Evolutionary conservation across 2,329 filamentous ascomycete species (phyloP), one percentile per base, ranked within the genome.

Genomic region (Nakataea oryzae): DNA sequence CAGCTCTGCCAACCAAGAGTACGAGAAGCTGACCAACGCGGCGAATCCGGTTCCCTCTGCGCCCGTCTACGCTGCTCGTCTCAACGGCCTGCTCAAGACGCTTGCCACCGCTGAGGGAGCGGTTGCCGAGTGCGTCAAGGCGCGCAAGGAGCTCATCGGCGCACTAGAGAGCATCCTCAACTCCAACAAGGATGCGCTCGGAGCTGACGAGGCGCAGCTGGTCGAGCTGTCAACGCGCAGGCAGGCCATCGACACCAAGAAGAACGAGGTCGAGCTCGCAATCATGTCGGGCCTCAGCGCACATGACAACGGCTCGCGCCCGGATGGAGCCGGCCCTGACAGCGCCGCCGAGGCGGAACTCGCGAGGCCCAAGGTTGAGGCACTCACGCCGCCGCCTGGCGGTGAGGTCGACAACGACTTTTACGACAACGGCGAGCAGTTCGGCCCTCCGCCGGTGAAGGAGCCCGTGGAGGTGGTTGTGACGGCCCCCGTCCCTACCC

Each of bases 61-160:
- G 0, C 93, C 95, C 1, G 93, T 99, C 26, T 91, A 96, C 70
- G 95, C 95, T 2, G 93, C 93, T 17, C 88, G 91, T 30, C 83
- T 99, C 11, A 93, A 90, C 66, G 89, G 91, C 3, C 81, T 99
- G n/a, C 82, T 97, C 61, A 97, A 95, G 77, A 89, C 87, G 8
- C 82, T 99, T 24, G 91, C 91, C 26, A 90, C 85, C 66, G 95
- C 95, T 3, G 93, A 99, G 74, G 90, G 86, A 62, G 92, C 93
- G 0, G 89, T 97, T 1, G 87, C 90, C 2, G 91, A 96, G 69
- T 91, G 89, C 67, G 91, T 99, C 71, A 93, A 93, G 71, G 91
- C 92, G 2, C 87, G 95, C 17, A 84, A 86, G 66, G 83, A 85
- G 12, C 81, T 99, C 30, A 87, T 97, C 50, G 81, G 84, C 30